Evolutionary conservation across 345 rosid genomes (phyloP).

Genomic region (Dipteronia sinensis): DNA sequence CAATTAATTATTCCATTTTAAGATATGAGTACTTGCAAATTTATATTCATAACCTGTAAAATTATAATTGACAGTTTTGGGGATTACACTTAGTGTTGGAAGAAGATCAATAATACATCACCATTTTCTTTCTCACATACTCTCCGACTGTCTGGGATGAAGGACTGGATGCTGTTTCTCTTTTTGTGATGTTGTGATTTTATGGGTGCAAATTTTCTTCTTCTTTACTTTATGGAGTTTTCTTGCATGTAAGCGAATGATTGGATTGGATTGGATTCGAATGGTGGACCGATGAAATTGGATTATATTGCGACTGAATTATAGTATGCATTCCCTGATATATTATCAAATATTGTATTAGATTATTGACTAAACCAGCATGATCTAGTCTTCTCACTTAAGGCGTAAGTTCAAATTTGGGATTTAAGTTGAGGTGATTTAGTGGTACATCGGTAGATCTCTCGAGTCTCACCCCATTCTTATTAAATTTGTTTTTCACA

Average conservation of each 20-base stretch:
- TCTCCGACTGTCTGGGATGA: no score
- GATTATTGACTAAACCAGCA: neutral
- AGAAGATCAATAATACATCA: conserved; percentile 8
- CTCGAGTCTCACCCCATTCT: no score
- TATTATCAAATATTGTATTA: no score
- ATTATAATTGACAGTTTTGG: conserved; percentile 2
- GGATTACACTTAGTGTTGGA: neutral
- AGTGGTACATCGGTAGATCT: no score
- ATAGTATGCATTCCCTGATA: no score
- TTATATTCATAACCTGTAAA: neutral
- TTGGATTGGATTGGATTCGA: neutral
- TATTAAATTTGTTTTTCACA: no score
- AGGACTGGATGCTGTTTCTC: neutral
- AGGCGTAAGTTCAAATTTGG: no score
- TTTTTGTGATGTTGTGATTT: neutral
- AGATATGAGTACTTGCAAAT: neutral
- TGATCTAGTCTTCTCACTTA: neutral
- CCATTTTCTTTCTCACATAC: neutral
- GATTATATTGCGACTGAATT: no score
- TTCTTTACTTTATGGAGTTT: neutral
- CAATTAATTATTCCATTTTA: neutral
- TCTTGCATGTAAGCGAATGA: neutral
- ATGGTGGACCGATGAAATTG: no score
- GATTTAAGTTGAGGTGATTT: no score
- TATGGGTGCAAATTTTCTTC: neutral